Conservation (phyloP, 2,329 filamentous ascomycete species). For the Rhynchosporium agropyri region DNA sequence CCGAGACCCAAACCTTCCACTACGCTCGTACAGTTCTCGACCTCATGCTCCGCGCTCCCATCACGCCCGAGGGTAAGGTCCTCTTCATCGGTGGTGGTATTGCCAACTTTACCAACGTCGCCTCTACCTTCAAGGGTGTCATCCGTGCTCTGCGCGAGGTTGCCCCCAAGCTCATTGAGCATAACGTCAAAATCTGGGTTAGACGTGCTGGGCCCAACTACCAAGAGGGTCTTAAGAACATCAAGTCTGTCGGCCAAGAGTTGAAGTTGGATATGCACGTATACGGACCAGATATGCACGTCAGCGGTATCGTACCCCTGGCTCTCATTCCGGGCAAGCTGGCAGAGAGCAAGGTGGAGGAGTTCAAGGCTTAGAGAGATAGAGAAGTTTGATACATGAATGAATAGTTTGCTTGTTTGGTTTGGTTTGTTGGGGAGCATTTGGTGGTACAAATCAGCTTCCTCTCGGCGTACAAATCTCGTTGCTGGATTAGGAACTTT, state of each 20-base stretch:
- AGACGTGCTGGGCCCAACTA: conserved; percentile 91
- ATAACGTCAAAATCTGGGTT: conserved; percentile 99
- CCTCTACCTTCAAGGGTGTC: conserved; percentile 99
- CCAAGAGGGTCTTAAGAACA: conserved; percentile 99
- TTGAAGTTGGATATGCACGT: conserved; percentile 95
- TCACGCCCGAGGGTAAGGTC: conserved; percentile 89
- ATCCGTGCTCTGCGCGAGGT: conserved; percentile 95
- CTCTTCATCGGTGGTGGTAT: conserved; percentile 99
- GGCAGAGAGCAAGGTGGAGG: conserved; percentile 62
- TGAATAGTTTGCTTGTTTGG: conserved; percentile 26
- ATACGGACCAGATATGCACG: conserved; percentile 79
- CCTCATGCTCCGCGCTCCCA: conserved; percentile 91
- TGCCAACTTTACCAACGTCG: conserved; percentile 99
- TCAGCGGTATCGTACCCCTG: conserved; percentile 93
- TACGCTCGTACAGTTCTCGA: conserved; percentile 97
- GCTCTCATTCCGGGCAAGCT: conserved; percentile 72
- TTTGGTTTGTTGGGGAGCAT: conserved; percentile 23
- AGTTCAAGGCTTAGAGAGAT: conserved; percentile 50
- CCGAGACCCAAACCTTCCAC: conserved; percentile 98
- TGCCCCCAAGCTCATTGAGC: conserved; percentile 81
- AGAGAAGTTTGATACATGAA: conserved; percentile 24
- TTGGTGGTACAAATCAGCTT: conserved; percentile 24
- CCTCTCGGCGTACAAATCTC: conserved; percentile 33
- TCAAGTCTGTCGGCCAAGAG: conserved; percentile 94
- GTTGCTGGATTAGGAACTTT: conserved; percentile 31